Percentiles rank a stretch among this genome's conserved stretches.
Conservation (phyloP, 306 rosid genomes). For the Vigna unguiculata region DNA sequence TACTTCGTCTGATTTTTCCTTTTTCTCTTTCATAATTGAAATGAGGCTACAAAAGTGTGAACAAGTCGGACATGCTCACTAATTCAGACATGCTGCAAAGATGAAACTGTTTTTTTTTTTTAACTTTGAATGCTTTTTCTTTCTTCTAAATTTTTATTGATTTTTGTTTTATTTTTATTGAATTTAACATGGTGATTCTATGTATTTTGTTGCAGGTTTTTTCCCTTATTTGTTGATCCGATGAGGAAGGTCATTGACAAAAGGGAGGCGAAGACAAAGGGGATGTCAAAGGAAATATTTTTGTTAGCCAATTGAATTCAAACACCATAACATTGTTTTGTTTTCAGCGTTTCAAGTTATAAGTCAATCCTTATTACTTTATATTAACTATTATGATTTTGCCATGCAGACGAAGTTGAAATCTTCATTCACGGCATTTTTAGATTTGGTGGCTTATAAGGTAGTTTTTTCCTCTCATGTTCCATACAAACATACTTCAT, state of each 20-base stretch:
- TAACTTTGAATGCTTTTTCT: not conserved
- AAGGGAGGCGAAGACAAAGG: slow-evolving; percentile 48
- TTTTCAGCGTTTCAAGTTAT: not conserved
- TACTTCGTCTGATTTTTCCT: no score
- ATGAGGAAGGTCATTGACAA: slow-evolving; percentile 41
- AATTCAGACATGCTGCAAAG: no score
- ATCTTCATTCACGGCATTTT: slow-evolving; percentile 95
- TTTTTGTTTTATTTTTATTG: not conserved
- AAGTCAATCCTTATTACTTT: not conserved
- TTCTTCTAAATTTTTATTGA: not conserved
- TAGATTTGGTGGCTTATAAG: slow-evolving; percentile 99
- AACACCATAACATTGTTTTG: not conserved
- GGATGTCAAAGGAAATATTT: not conserved
- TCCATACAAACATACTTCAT: not conserved
- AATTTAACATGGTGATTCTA: slow-evolving; percentile 7
- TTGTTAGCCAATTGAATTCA: not conserved
- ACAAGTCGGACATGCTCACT: no score
- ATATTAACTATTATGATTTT: not conserved
- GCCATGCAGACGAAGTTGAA: slow-evolving; percentile 81
- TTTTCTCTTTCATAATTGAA: no score
- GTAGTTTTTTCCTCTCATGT: slow-evolving; percentile 47
- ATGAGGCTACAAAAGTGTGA: no score
- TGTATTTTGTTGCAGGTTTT: slow-evolving; percentile 40
- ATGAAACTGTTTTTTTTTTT: not conserved
- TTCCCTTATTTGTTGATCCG: slow-evolving; percentile 55